phyloP scores from a whole-genome alignment of 202 grass and related monocot species.

The Setaria viridis region DNA sequence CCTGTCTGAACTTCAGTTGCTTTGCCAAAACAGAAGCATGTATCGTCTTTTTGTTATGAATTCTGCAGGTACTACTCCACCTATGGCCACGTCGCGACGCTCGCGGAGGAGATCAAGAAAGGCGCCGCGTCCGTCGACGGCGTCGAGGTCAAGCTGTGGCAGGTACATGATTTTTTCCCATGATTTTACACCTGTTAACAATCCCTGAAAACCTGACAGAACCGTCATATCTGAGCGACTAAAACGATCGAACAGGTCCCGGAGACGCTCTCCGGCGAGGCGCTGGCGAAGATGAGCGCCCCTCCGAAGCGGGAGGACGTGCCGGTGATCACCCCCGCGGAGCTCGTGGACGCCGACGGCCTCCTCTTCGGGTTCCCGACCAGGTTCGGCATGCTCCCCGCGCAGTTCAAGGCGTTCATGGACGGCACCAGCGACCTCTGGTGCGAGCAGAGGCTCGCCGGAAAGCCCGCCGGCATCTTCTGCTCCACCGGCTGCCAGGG shows the following conservation, averaged over 20 bases:
- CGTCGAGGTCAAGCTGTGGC: slow-evolving; percentile 68
- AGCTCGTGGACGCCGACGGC: slow-evolving; percentile 55
- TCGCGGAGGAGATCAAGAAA: slow-evolving; percentile 62
- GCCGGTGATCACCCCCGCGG: slow-evolving; percentile 47
- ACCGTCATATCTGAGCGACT: too few species aligned
- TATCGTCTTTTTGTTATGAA: not conserved
- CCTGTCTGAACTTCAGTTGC: too few species aligned
- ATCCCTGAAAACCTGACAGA: too few species aligned
- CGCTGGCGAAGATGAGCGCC: slow-evolving; percentile 55
- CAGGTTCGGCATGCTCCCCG: slow-evolving; percentile 65
- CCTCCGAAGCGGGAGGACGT: slow-evolving; percentile 52
- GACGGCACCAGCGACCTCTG: slow-evolving; percentile 65
- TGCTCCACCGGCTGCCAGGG: slow-evolving; percentile 54
- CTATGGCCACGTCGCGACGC: slow-evolving; percentile 54
- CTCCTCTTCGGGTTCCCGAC: slow-evolving; percentile 64
- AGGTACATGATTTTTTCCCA: slow-evolving; percentile 3
- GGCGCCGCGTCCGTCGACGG: slow-evolving; percentile 58
- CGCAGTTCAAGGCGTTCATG: slow-evolving; percentile 68
- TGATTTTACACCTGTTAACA: too few species aligned
- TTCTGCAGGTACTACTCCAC: not conserved
- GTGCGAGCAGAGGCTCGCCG: slow-evolving; percentile 57
- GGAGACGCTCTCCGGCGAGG: slow-evolving; percentile 53
- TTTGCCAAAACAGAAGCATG: too few species aligned
- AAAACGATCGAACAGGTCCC: not conserved
- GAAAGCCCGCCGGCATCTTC: slow-evolving; percentile 70